Evolutionary conservation across 2,329 filamentous ascomycete species (phyloP).

Genomic region (Xylaria sp.): DNA sequence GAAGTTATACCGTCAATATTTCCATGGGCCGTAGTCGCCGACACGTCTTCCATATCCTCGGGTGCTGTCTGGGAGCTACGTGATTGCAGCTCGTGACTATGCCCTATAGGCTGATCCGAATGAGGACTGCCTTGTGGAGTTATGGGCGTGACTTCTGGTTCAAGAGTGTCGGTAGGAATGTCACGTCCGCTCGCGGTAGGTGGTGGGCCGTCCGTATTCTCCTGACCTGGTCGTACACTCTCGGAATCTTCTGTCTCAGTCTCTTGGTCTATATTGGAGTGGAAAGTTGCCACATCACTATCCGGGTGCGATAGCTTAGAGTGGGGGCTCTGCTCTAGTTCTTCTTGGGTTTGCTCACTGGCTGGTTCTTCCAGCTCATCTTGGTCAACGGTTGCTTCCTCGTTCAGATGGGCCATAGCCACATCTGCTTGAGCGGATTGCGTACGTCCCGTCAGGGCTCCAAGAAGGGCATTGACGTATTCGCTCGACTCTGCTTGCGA

Average conservation of each 20-base stretch:
- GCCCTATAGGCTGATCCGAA: background rate
- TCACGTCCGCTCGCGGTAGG: background rate
- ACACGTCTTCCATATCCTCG: slow-evolving; percentile 1
- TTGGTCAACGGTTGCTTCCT: slow-evolving; percentile 30
- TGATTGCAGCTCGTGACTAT: slow-evolving; percentile 3
- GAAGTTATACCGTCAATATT: slow-evolving; percentile 3
- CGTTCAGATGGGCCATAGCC: slow-evolving; percentile 4
- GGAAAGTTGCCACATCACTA: background rate
- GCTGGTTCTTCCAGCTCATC: slow-evolving; percentile 26
- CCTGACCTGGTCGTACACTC: background rate
- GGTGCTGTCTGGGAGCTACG: slow-evolving; percentile 5
- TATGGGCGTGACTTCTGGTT: background rate
- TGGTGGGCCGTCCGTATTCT: background rate
- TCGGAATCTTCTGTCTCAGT: slow-evolving; percentile 9
- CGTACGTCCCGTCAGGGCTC: slow-evolving; percentile 56
- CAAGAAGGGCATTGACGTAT: slow-evolving; percentile 63
- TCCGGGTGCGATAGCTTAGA: background rate
- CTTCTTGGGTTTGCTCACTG: background rate
- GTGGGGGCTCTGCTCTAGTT: slow-evolving; percentile 14
- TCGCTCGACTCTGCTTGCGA: slow-evolving; percentile 59
- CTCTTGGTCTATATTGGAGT: background rate
- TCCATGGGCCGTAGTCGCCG: background rate
- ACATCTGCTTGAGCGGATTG: slow-evolving; percentile 30
- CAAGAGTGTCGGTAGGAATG: background rate
- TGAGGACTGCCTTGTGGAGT: background rate